Evolutionary conservation across 1,284 basidiomycete genomes (phyloP), one percentile per base, ranked within the genome.

Genomic region (Trichosporon sp.): DNA sequence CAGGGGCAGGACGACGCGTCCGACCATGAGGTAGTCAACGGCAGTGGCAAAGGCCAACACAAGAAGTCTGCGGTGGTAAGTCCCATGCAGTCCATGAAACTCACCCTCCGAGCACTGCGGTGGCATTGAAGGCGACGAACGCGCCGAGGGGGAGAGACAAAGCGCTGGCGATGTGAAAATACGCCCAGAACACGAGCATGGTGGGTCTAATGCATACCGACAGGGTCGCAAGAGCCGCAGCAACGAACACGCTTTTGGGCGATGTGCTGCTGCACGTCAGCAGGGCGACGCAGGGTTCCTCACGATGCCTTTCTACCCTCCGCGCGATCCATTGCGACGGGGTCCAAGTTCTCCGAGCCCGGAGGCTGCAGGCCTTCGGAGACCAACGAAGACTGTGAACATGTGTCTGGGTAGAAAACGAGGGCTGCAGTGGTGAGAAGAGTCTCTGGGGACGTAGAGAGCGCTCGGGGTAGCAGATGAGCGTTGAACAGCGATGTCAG

Each of bases 401-500:
- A 31, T 60, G 15, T 38, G 27, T 18, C 44, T 4, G 64, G 38
- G 25, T 23, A 18, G n/a, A 9, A 35, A 12, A 35, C 18, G 64
- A 98, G 86, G 0, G 95, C 95, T 42, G 91, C 83, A 0, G 89
- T 89, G 0, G 91, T 92, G 51, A 99, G 82, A 0, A 92, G 89
- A 0, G 94, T 95, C 79, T 99, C 97, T 23, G 94, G 84, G 5
- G 94, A 95, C 79, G 98, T 99, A 15, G 94, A 96, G 44, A 99
- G 85, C 0, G 95, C 93, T 23, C 97, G 88, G 4, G 93, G 91
- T 12, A 97, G 85, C 1, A 93, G 89, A 66, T 96, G 86, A 0
- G 88, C 88, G 78, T 96, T 88, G 84, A 98, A 99, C 75, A 96
- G 88, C 0, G 92, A 96, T 0, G 90, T 88, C 51, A 95, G 80